Evolutionary conservation across 805 yeast genomes (phyloP).

Genomic region (Wickerhamiella galacta): DNA sequence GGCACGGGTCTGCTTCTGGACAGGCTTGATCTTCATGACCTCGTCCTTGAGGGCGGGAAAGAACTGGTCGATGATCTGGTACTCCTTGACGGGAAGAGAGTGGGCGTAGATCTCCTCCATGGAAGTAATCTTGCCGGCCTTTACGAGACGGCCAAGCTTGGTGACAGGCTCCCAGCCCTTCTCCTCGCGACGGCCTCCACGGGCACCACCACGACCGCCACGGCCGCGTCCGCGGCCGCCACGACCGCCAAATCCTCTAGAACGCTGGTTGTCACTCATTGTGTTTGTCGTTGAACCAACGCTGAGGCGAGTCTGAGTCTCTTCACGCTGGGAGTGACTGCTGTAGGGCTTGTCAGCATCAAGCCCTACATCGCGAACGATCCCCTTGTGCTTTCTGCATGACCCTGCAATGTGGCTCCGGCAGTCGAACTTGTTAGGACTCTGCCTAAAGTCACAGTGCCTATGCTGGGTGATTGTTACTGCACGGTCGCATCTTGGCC

Average conservation of each 20-base stretch:
- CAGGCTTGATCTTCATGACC: slow-evolving; percentile 99
- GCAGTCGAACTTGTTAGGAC: too few relatives aligned
- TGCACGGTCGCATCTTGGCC: too few relatives aligned
- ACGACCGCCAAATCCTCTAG: slow-evolving; percentile 8
- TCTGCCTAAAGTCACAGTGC: too few relatives aligned
- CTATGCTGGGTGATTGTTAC: too few relatives aligned
- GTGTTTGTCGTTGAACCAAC: neutral
- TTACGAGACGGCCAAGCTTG: slow-evolving; percentile 99
- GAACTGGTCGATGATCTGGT: slow-evolving; percentile 93
- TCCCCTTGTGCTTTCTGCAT: too few relatives aligned
- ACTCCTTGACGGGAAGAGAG: slow-evolving; percentile 99
- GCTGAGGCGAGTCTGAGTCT: too few relatives aligned
- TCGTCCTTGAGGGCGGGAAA: slow-evolving; percentile 93
- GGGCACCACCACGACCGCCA: slow-evolving; percentile 36
- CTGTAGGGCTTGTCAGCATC: too few relatives aligned
- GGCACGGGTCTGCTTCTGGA: slow-evolving; percentile 99
- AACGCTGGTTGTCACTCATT: slow-evolving; percentile 1
- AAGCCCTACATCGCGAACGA: too few relatives aligned
- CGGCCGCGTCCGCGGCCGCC: slow-evolving; percentile 23
- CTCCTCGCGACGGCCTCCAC: slow-evolving; percentile 84
- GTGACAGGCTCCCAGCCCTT: slow-evolving; percentile 99
- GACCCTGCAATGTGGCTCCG: too few relatives aligned
- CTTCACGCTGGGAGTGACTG: too few relatives aligned
- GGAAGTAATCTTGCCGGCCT: slow-evolving; percentile 93
- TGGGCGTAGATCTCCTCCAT: slow-evolving; percentile 98